Percentiles rank a stretch among this genome's conserved stretches.
Evolutionary conservation across 176 grass and related monocot species (phyloP).

Genomic region (Musa schizocarpa): DNA sequence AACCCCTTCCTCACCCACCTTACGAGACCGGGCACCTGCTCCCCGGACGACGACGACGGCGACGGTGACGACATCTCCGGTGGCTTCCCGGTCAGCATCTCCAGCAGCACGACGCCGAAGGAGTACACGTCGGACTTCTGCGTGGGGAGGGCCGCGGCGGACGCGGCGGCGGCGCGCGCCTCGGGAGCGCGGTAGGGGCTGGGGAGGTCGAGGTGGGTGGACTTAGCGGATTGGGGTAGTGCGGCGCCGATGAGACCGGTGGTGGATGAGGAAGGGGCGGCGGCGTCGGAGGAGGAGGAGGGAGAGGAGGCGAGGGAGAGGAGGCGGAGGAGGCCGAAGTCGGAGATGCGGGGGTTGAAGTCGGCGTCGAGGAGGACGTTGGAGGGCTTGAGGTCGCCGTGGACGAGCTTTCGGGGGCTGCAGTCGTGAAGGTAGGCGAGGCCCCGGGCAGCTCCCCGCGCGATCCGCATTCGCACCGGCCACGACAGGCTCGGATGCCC

Average conservation of each 20-base stretch:
- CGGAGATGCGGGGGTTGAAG: conserved; percentile 47
- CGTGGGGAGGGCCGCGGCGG: neutral
- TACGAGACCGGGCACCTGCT: conserved; percentile 66
- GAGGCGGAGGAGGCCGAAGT: conserved; percentile 68
- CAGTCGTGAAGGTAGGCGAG: conserved; percentile 81
- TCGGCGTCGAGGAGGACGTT: conserved; percentile 83
- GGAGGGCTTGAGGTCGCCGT: conserved; percentile 71
- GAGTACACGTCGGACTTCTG: conserved; percentile 84
- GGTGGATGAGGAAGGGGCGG: conserved; percentile 1
- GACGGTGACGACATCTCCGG: conserved; percentile 38
- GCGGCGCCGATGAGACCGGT: conserved; percentile 28
- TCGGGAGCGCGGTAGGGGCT: conserved; percentile 58
- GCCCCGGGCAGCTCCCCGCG: conserved; percentile 50
- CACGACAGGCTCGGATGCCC: conserved; percentile 46
- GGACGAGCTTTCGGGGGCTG: conserved; percentile 56
- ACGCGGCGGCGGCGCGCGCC: conserved; percentile 6
- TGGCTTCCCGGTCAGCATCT: conserved; percentile 53
- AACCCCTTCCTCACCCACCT: conserved; percentile 62
- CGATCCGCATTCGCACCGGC: conserved; percentile 54
- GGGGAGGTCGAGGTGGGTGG: conserved; percentile 3
- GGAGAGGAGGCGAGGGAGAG: conserved; percentile 19
- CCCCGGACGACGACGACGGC: conserved; percentile 25
- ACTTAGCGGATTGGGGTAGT: conserved; percentile 34
- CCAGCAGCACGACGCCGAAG: conserved; percentile 60
- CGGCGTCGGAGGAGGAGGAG: conserved; percentile 6